phyloP scores from a whole-genome alignment of 768 basidiomycete species.

The Xerocomus spinulosus region DNA sequence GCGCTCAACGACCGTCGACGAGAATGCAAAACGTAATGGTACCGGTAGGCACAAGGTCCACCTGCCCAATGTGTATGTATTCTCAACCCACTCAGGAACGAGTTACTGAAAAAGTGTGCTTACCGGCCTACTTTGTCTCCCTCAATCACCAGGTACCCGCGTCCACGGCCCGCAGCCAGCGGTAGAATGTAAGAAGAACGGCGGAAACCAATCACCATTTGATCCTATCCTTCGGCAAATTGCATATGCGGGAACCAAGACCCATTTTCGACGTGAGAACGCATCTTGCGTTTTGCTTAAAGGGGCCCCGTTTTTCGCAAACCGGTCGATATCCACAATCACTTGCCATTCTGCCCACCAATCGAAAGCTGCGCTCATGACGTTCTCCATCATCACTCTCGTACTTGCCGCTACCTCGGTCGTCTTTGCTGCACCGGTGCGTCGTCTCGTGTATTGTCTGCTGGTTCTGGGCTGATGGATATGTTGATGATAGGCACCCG shows the following conservation, averaged over 20 bases:
- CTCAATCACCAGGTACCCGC: not conserved
- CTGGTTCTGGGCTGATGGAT: no score
- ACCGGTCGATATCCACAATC: not conserved
- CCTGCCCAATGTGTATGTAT: not conserved
- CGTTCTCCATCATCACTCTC: not conserved
- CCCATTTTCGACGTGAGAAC: not conserved
- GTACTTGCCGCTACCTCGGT: not conserved
- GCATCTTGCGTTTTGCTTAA: not conserved
- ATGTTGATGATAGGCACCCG: no score
- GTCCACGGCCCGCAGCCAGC: not conserved
- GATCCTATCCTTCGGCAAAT: not conserved
- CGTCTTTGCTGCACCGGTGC: not conserved
- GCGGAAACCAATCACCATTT: not conserved
- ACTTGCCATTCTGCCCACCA: not conserved
- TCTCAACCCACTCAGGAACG: not conserved
- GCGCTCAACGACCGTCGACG: not conserved
- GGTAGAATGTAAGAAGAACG: not conserved
- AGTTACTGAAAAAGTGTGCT: not conserved
- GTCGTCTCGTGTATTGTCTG: not conserved
- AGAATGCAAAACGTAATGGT: not conserved
- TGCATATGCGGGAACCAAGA: not conserved
- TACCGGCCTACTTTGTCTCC: not conserved
- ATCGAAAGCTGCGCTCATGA: slow-evolving; percentile 7
- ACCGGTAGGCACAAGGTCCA: not conserved
- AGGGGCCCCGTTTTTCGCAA: not conserved